Evolutionary conservation across 768 basidiomycete species (phyloP).

Genomic region (Collybia nuda): DNA sequence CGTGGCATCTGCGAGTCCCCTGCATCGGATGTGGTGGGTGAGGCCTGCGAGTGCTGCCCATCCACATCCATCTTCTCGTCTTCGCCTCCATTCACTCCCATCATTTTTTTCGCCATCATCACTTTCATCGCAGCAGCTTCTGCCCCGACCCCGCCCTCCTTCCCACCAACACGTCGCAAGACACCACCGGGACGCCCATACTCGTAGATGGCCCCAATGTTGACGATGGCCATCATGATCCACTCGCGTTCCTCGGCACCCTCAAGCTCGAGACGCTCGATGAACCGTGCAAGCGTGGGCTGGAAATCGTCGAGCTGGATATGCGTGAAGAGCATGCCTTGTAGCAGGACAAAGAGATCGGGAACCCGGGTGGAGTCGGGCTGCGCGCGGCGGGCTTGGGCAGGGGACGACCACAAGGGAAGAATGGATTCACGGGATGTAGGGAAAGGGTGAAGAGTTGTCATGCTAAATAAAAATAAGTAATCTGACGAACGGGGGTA

Average conservation of each 20-base stretch:
- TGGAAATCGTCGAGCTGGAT: conserved; percentile 93
- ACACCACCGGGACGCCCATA: conserved; percentile 79
- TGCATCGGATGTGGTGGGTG: conserved; percentile 29
- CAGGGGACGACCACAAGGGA: conserved; percentile 78
- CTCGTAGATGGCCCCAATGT: conserved; percentile 80
- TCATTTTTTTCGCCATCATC: conserved; percentile 2
- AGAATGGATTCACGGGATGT: conserved; percentile 90
- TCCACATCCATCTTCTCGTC: conserved; percentile 69
- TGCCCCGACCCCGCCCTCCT: conserved; percentile 36
- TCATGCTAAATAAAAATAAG: conserved; percentile 58
- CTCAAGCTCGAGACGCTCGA: conserved; percentile 85
- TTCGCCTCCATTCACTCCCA: conserved; percentile 32
- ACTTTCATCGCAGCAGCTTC: conserved; percentile 13
- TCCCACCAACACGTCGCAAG: conserved; percentile 63
- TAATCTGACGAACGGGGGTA: background rate
- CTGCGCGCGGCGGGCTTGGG: conserved; percentile 70
- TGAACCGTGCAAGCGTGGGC: conserved; percentile 76
- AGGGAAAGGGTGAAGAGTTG: conserved; percentile 83
- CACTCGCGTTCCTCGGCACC: conserved; percentile 83
- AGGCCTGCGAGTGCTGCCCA: conserved; percentile 19
- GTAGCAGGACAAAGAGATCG: conserved; percentile 88
- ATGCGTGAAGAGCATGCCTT: conserved; percentile 97
- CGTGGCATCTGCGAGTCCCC: conserved; percentile 17
- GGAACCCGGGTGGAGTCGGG: conserved; percentile 67
- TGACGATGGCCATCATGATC: conserved; percentile 94